These are phyloP conservation scores for Lachancea mirantina DNA, from an alignment of 805 yeast genomes.

Conservation along the genomic window DNA sequence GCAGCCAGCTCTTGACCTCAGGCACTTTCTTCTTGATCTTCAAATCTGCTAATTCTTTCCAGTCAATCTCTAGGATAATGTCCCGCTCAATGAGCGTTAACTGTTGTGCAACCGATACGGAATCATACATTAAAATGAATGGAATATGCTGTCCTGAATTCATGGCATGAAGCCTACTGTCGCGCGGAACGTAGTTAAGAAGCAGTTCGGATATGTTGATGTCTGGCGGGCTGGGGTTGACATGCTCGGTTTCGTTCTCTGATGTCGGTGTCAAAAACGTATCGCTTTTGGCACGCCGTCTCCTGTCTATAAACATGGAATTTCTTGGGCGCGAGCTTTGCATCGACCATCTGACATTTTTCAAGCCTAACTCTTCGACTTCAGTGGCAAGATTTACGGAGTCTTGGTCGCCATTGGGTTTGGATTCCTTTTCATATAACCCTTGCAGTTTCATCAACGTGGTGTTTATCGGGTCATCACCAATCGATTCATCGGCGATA, in stretches of 20 bases:
- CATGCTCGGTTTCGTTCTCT: background rate
- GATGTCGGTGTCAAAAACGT: constrained; percentile 31
- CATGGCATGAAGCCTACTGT: constrained; percentile 18
- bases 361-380: constrained; percentile 5
- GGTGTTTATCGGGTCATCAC: constrained; percentile 61
- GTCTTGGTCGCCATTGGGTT: constrained; percentile 8
- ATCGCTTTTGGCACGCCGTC: constrained; percentile 32
- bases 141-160: constrained; percentile 61
- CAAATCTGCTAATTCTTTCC: constrained; percentile 80
- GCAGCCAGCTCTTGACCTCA: constrained; percentile 79
- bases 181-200: constrained; percentile 21
- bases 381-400: constrained; percentile 4
- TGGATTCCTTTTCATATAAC: constrained; percentile 28
- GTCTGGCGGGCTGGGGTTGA: constrained; percentile 6
- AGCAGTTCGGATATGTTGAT: constrained; percentile 21
- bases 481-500: constrained; percentile 69
- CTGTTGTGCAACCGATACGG: constrained; percentile 66
- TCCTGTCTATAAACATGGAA: constrained; percentile 32
- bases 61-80: constrained; percentile 75
- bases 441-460: constrained; percentile 82
- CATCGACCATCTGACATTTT: constrained; percentile 10
- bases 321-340: constrained; percentile 21
- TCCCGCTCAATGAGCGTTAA: constrained; percentile 84
- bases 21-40: constrained; percentile 61
- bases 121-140: constrained; percentile 66